phyloP scores from a whole-genome alignment of 306 rosid genomes.

The Vachellia pachyceras region DNA sequence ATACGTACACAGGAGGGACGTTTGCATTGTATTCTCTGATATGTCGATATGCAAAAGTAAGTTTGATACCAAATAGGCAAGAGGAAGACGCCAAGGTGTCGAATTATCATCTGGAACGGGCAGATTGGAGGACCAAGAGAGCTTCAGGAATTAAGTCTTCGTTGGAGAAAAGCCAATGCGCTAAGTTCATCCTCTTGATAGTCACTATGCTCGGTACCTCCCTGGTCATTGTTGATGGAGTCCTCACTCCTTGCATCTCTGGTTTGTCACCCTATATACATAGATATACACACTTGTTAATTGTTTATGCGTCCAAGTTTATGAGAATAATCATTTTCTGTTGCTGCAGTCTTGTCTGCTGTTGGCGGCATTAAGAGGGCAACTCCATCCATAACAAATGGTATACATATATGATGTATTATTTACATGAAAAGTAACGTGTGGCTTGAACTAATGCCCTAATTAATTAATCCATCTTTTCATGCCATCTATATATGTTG shows the following conservation, averaged over 20 bases:
- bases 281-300: too few relatives aligned
- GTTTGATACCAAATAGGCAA: conserved; percentile 4
- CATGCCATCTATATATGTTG: background rate
- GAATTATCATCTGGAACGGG: background rate
- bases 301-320: background rate
- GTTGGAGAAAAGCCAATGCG: conserved; percentile 50
- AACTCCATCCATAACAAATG: background rate
- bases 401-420: background rate
- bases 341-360: conserved; percentile 9
- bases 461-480: background rate
- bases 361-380: background rate
- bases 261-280: conserved; percentile 41
- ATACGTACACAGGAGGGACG: background rate
- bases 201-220: conserved; percentile 75
- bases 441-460: background rate
- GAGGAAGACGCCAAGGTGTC: background rate
- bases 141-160: conserved; percentile 38
- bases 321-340: background rate
- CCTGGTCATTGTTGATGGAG: conserved; percentile 86
- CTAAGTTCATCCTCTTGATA: conserved; percentile 53
- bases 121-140: conserved; percentile 1
- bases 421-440: background rate
- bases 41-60: conserved; percentile 4
- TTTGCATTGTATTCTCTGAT: conserved; percentile 1
- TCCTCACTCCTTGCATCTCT: conserved; percentile 79